A percentile compares a stretch with the other conserved stretches of the same genome.
Conservation (phyloP, 2,329 filamentous ascomycete species). For the Boeremia lycopersici region DNA sequence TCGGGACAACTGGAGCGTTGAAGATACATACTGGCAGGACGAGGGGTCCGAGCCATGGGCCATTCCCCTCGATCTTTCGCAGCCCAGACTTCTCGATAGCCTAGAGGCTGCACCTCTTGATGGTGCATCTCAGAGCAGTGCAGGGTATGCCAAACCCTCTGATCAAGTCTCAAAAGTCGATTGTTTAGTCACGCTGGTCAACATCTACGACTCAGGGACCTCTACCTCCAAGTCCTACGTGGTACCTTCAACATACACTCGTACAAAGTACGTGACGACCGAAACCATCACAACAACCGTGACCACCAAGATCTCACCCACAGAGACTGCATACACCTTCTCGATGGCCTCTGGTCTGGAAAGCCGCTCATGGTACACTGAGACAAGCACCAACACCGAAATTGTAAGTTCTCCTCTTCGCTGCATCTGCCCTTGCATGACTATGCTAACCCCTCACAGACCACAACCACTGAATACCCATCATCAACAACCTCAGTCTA, state of each 20-base stretch:
- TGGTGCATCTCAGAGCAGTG: not conserved
- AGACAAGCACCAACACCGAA: conserved; percentile 4
- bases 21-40: conserved; percentile 13
- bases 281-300: conserved; percentile 11
- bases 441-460: not conserved
- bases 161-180: conserved; percentile 6
- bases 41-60: not conserved
- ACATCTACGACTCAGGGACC: conserved; percentile 9
- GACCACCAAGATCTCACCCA: conserved; percentile 7
- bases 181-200: conserved; percentile 11
- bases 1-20: conserved; percentile 9
- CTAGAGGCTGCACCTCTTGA: not conserved
- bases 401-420: conserved; percentile 1
- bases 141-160: not conserved
- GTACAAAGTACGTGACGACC: conserved; percentile 6
- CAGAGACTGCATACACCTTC: conserved; percentile 9
- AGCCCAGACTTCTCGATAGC: not conserved
- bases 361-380: conserved; percentile 3
- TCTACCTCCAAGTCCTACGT: conserved; percentile 9
- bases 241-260: conserved; percentile 11
- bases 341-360: conserved; percentile 7
- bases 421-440: not conserved
- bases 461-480: conserved; percentile 10
- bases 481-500: conserved; percentile 5
- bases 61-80: not conserved